Base-by-base conservation (phyloP, 2,329 filamentous ascomycete species). In the Fusarium pilosicola region DNA sequence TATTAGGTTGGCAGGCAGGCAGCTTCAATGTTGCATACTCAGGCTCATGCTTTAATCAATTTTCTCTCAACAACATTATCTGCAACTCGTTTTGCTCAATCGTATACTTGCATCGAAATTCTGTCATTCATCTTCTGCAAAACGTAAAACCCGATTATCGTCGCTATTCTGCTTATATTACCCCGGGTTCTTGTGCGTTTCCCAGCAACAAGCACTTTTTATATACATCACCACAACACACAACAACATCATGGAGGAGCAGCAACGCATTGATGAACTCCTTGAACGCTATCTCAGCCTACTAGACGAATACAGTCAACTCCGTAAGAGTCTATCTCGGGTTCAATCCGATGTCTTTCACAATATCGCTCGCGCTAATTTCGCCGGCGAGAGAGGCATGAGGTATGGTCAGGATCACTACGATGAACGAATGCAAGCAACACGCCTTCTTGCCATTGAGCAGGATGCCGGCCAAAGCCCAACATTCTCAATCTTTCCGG, bases 341-440 rank as follows among this genome's bases (percentile, higher is more conserved):
- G 82, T 88, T 26, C 88, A 94, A 72, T 83, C 87, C 26, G 83
- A 83, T 58, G 86, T 93, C 72, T 89, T 86, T 78, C 87, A 88
- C 63, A 83, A 85, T 73, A 85, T 95, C 45, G 91, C 93, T n/a
- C 88, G 93, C 65, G 93, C 93, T 70, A 94, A 95, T 82, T 95
- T 94, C 81, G 85, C 88, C 34, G 89, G 89, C n/a, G 86, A 89
- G 78, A 85, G 88, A 18, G 88, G 91, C 38, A 80, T 89, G 70
- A 86, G 89, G 46, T 95, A 92, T 79, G 93, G 92, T 7, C 87
- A 85, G 71, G 91, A 94, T 76, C 88, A 89, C 78, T 96, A 93
- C 79, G 92, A 95, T 80, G 88, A 90, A 73, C 88, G 93, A 52
- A 94, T 94, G 90, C 90, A 90, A 79, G 91, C 92, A 7, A 82